These are phyloP conservation scores for Zygoascus tannicola DNA, from an alignment of 805 yeast species.

Conservation along the genomic window DNA sequence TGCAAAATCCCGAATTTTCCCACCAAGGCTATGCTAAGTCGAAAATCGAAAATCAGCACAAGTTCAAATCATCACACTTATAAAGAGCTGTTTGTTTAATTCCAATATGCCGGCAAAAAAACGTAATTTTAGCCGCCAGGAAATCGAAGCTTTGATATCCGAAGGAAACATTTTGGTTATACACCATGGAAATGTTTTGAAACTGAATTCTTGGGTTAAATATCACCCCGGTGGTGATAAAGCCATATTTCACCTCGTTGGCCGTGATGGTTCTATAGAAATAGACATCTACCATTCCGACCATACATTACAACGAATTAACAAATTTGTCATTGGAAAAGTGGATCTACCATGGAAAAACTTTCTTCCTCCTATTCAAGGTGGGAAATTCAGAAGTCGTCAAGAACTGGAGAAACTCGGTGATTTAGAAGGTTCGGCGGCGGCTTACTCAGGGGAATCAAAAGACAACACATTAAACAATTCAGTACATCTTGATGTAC, in stretches of 20 bases:
- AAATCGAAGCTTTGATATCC: constrained; percentile 52
- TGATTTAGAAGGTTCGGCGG: constrained; percentile 15
- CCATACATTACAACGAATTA: constrained; percentile 44
- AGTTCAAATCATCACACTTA: no score
- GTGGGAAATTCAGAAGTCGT: constrained; percentile 42
- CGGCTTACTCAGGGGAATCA: constrained; percentile 10
- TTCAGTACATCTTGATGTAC: neutral
- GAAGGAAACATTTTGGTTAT: constrained; percentile 64
- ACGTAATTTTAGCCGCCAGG: constrained; percentile 31
- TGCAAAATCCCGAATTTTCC: no score
- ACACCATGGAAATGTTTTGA: constrained; percentile 49
- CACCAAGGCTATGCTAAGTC: no score
- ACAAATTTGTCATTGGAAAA: constrained; percentile 54
- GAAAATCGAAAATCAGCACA: no score
- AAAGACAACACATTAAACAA: constrained; percentile 4
- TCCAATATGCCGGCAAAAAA: neutral
- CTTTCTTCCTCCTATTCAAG: constrained; percentile 82
- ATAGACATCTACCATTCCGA: constrained; percentile 74
- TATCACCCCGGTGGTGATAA: constrained; percentile 86
- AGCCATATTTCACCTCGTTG: constrained; percentile 75
- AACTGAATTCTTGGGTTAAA: constrained; percentile 60
- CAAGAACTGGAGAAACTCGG: constrained; percentile 23
- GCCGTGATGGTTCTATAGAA: constrained; percentile 86
- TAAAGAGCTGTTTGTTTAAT: no score
- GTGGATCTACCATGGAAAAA: constrained; percentile 62